Evolutionary conservation across 2,329 filamentous ascomycete genomes (phyloP), one percentile per base, ranked within the genome.

Genomic region (Pseudogymnoascus sp.): DNA sequence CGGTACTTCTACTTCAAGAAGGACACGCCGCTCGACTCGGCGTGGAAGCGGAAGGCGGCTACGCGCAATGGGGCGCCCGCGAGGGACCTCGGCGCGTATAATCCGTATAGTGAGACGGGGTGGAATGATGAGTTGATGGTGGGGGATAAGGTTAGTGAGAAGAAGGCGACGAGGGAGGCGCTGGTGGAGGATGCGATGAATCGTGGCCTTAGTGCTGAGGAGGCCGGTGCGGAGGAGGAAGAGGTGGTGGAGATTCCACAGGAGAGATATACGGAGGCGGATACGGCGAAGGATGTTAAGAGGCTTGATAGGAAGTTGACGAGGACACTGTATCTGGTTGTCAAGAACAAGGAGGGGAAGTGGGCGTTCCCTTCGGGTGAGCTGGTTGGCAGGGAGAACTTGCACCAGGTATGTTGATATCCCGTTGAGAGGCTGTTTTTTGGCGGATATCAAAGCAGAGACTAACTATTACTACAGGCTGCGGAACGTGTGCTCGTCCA

Each of bases 1-100:
- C 86, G 90, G 69, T 90, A 90, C 75, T 95, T 98, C 79, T 99
- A 96, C 83, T 96, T 93, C 84, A 96, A 96, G 81, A 87, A 87
- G 70, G 90, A 91, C 73, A 96, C 93, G 10, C 88, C 92, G 1
- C 83, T 86, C 7, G 90, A 93, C 69, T 81, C 92, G 61, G 93
- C 97, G 79, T 98, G 92, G 91, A 90, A 93, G 76, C 83, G 91
- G 74, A 96, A 96, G 78, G 84, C 91, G 67, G 81, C 82, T 70
- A 88, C 91, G 74, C 88, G 93, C 62, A 76, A 81, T 64, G 83
- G 87, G 71, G 89, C 90, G 6, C 84, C 92, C 6, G 89, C 90
- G 57, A 86, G 91, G 73, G 93, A 98, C 76, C 86, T 97, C 68
- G 93, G 93, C 65, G 80, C 85, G 62, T 97, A 96, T 81, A 86